A percentile compares a stretch with the other conserved stretches of the same genome.
These are phyloP conservation scores for Coccomyxa sp. DNA, from an alignment of 139 green algal genomes.

Conservation along the genomic window DNA sequence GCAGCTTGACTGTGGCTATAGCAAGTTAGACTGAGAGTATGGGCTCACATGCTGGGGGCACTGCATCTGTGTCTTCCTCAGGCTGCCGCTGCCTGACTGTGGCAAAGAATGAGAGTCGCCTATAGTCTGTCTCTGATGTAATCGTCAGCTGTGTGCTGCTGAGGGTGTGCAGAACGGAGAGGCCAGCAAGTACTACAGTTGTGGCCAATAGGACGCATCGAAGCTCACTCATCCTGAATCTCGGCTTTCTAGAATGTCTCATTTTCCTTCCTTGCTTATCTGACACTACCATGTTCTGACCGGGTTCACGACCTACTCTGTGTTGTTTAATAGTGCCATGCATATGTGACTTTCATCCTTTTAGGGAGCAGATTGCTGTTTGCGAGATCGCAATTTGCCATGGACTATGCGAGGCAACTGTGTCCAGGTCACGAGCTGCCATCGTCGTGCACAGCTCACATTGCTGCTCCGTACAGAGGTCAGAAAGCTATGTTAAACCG, in stretches of 20 bases:
- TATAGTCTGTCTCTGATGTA: neutral
- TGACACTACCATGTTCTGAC: neutral
- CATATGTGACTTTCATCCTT: neutral
- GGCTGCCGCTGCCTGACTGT: neutral
- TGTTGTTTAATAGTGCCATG: neutral
- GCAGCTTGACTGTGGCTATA: neutral
- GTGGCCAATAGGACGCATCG: neutral
- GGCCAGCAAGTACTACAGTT: neutral
- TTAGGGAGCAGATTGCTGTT: neutral
- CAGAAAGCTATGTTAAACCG: too few relatives aligned
- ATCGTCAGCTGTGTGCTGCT: neutral
- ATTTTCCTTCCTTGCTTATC: too few relatives aligned
- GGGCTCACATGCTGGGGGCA: neutral
- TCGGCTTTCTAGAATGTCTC: too few relatives aligned
- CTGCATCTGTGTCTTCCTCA: neutral
- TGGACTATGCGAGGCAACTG: neutral
- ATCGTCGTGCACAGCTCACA: too few relatives aligned
- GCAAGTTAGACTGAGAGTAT: neutral
- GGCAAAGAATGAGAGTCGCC: neutral
- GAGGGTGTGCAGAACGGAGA: neutral
- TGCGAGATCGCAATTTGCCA: neutral
- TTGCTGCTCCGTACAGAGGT: too few relatives aligned
- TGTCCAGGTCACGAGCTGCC: too few relatives aligned
- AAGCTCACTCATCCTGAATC: neutral
- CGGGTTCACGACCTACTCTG: neutral